Base-by-base conservation (phyloP, 371 early-diverging fungal species). In the Homolaphlyctis polyrhiza region DNA sequence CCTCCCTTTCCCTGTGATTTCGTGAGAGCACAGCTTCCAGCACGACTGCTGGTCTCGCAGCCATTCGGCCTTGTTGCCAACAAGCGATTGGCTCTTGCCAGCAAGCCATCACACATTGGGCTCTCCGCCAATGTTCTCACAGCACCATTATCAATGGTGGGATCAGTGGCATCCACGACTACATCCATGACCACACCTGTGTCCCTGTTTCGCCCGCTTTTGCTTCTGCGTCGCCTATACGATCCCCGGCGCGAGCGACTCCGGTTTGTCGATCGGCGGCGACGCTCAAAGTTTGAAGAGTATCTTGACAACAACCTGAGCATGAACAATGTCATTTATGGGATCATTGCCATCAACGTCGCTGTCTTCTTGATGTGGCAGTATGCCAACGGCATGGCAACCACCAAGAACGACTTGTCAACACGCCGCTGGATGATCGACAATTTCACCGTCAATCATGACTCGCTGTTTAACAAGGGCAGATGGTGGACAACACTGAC, bases 401-500 rank as follows among this genome's bases (percentile, higher is more conserved):
- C 49, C 13, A 29, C 49, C 25, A 29, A 58, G 25, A 69, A 67
- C 4, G 63, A 69, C 39, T 33, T 11, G 6, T 28, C 29, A 25
- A 47, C n/a, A 25, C 48, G 48, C 1, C 30, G 52, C 36, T 71
- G 65, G 43, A 70, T 75, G 72, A 27, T 33, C 21, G 61, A 72
- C 34, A 71, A 75, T 60, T 75, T 75, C 48, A 36, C 49, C 18
- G 60, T 68, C 25, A 63, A 57, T 54, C 66, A 35, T 29, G 51
- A 62, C 61, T 13, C 62, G 11, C 60, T 62, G 18, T 33, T 77
- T 6, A 34, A 57, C 35, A 63, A 57, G 16, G 67, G 68, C 27
- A 52, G 72, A 35, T 65, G 60, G 62, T 77, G 77, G 77, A 74
- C 77, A 2, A 35, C 67, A 49, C 3, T 77, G 29, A 69, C 72